These are phyloP conservation scores for Oryza officinalis DNA, from an alignment of 176 grass and related monocot species.

Conservation along the genomic window DNA sequence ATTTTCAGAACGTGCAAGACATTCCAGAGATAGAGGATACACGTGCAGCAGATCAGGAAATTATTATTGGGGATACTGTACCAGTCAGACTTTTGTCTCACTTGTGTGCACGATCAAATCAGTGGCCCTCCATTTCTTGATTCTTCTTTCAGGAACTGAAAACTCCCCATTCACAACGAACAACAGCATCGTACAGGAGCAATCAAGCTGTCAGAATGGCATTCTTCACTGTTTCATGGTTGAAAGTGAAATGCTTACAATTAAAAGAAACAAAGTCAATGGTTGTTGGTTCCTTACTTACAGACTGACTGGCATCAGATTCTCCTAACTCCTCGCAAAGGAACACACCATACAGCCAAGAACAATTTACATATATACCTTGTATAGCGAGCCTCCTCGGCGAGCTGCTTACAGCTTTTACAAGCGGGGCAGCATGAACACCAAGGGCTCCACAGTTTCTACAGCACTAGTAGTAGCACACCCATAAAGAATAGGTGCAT, in stretches of 20 bases:
- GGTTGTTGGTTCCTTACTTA: conserved; percentile 10
- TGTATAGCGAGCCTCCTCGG: conserved; percentile 31
- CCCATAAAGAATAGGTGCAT: neutral
- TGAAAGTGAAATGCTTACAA: neutral
- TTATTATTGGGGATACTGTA: neutral
- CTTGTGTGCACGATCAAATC: neutral
- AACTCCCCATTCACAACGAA: neutral
- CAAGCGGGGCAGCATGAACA: neutral
- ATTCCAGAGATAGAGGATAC: neutral
- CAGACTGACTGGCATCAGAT: neutral
- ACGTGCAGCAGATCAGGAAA: neutral
- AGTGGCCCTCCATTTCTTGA: neutral
- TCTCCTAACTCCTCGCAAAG: neutral
- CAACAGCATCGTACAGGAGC: neutral
- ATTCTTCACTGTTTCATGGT: neutral
- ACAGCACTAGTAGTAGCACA: neutral
- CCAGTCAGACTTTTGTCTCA: neutral
- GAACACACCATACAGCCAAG: conserved; percentile 7
- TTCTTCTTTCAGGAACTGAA: neutral
- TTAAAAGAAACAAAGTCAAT: neutral
- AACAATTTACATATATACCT: conserved; percentile 39
- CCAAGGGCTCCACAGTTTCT: conserved; percentile 36
- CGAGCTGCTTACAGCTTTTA: neutral
- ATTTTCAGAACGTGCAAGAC: neutral
- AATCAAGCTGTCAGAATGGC: neutral